Evolutionary conservation across 208 protist genomes (phyloP), one percentile per base, ranked within the genome.

Genomic region (Borovskyia barvae): DNA sequence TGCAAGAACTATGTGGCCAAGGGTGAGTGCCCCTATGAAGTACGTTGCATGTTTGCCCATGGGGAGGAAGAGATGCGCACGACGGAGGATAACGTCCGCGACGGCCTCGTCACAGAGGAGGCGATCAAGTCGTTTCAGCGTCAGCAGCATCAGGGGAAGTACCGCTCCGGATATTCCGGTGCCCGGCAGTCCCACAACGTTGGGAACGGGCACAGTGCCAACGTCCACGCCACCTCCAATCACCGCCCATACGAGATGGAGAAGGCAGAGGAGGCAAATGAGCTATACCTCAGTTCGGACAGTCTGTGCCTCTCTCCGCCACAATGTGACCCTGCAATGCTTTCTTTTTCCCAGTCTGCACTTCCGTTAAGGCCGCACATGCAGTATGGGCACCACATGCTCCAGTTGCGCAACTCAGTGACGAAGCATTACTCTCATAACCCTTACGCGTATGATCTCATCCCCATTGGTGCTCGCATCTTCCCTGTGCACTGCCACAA

Each of bases 1-100:
- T 92, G 85, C 72, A 72, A 76, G 33, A 92, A 88, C 59, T 92
- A 65, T 52, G 42, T 84, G 22, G 54, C 60, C 8, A 77, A 45
- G 32, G 77, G 78, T 32, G 36, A 26, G 19, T 92, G 85, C 61
- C 81, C 75, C 9, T 92, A 92, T 70, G 72, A 76, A 35, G 46
- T 66, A 25, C 80, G 76, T 14, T 92, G 85, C 72, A 84, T 84
- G 76, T 92, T 92, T 52, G 85, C 85, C 28, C 85, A 92, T 55
- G 81, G 85, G 24, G 80, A 78, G 39, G 39, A 82, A 12, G 81
- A 92, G 58, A 62, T 89, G n/a, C 80, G 81, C 49, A 87, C 76
- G 2, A 50, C 52, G 12, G 76, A 81, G 58, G 70, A 80, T 41
- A 92, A 92, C 71, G n/a, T 87, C 35, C 47, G 54, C n/a, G 81